Evolutionary conservation across 225 moss, liverwort and hornwort species (phyloP).

Genomic region (Straminergon stramineum): DNA sequence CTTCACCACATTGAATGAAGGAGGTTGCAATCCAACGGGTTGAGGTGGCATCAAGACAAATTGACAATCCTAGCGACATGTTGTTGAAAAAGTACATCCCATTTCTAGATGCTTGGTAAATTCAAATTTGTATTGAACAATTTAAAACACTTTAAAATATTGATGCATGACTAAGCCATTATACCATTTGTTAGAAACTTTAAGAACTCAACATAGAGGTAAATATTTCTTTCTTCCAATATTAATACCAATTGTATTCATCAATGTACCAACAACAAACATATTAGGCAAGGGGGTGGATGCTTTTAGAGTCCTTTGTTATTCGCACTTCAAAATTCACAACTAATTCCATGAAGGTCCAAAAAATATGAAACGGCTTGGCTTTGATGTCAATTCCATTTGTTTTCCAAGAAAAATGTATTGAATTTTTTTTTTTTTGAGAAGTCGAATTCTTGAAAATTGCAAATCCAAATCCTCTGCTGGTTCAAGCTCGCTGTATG

Average conservation of each 20-base stretch:
- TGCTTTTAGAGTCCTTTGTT: rapidly evolving
- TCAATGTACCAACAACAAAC: not conserved
- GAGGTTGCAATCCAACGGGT: not conserved
- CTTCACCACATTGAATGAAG: not conserved
- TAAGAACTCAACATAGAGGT: not conserved
- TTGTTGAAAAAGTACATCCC: not conserved
- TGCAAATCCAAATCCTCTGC: too few species aligned
- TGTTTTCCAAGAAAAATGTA: not conserved
- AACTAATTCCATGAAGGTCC: not conserved
- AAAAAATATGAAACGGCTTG: not conserved
- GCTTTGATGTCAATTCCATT: not conserved
- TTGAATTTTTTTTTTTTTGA: not conserved
- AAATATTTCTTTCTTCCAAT: not conserved
- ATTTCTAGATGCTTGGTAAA: not conserved
- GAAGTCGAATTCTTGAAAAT: not conserved
- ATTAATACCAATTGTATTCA: not conserved
- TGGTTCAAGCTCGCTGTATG: not conserved
- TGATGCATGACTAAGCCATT: too few species aligned
- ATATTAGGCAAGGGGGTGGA: not conserved
- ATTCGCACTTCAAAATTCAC: not conserved
- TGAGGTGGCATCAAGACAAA: not conserved
- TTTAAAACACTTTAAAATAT: not conserved
- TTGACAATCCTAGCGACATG: not conserved
- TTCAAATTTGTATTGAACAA: not conserved
- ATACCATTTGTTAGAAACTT: not conserved